Conservation (phyloP, 148 eudicot genomes). For the Dysphania ambrosioides region DNA sequence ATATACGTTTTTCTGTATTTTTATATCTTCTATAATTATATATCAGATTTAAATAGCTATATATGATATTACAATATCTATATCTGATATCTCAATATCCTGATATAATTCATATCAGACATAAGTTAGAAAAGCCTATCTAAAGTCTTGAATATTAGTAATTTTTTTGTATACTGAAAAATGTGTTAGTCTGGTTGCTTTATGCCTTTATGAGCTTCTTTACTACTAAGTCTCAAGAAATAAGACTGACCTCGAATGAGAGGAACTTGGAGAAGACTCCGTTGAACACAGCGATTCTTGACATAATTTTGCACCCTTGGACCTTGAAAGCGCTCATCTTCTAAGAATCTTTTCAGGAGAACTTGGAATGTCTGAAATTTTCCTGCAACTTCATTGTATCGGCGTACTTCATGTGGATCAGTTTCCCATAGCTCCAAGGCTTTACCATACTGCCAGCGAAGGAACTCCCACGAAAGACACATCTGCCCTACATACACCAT, state of each 20-base stretch:
- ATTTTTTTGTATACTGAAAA: too few species aligned
- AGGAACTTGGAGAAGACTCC: slow-evolving; percentile 87
- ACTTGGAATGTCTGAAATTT: slow-evolving; percentile 97
- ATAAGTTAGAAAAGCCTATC: too few species aligned
- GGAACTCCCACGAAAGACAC: slow-evolving; percentile 96
- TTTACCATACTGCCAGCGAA: slow-evolving; percentile 86
- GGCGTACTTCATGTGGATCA: slow-evolving; percentile 47
- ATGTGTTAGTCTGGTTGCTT: neutral
- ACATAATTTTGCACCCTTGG: slow-evolving; percentile 71
- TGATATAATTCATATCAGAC: too few species aligned
- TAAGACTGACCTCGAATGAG: slow-evolving; percentile 63
- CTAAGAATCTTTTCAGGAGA: slow-evolving; percentile 68
- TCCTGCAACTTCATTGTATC: slow-evolving; percentile 76
- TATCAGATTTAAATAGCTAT: too few species aligned
- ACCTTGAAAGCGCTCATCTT: slow-evolving; percentile 81
- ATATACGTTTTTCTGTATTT: too few species aligned
- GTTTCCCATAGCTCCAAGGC: slow-evolving; percentile 84
- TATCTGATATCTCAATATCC: too few species aligned
- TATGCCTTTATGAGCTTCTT: too few species aligned
- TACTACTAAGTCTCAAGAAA: too few species aligned
- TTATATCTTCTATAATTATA: too few species aligned
- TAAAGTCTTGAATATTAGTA: too few species aligned
- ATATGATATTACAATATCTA: too few species aligned
- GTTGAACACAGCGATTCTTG: slow-evolving; percentile 60
- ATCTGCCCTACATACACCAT: slow-evolving; percentile 84